Evolutionary conservation across 371 early-diverging fungal genomes (phyloP).

Genomic region (Mortierella sp.): DNA sequence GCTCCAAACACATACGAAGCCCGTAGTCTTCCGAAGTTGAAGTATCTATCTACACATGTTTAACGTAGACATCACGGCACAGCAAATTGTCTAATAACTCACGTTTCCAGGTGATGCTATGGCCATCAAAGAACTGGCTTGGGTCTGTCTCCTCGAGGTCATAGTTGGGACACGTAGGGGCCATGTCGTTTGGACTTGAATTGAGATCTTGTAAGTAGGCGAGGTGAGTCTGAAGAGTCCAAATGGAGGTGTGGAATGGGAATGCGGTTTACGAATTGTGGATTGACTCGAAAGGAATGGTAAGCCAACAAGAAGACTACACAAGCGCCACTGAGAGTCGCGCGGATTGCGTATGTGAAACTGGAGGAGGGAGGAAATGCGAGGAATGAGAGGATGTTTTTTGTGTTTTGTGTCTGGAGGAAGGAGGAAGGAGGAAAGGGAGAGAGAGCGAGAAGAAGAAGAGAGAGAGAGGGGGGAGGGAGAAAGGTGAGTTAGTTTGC

Average conservation of each 20-base stretch:
- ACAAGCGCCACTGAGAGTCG: too few species aligned
- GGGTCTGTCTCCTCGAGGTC: slow-evolving; percentile 39
- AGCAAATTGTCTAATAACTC: not conserved
- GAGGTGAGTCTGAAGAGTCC: too few species aligned
- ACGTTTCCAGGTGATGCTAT: slow-evolving; percentile 53
- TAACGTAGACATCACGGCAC: too few species aligned
- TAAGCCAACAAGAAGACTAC: too few species aligned
- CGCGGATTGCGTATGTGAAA: too few species aligned
- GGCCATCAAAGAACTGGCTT: slow-evolving; percentile 32
- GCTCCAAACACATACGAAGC: not conserved
- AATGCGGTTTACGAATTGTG: too few species aligned
- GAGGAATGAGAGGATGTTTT: not conserved
- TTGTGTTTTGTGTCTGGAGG: slow-evolving; percentile 1
- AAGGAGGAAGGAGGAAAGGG: slow-evolving; percentile 6
- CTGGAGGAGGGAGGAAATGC: slow-evolving; percentile 2
- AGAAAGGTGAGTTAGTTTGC: not conserved
- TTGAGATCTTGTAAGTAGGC: too few species aligned
- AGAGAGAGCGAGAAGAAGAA: not conserved
- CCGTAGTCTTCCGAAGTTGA: too few species aligned
- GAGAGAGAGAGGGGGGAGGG: not conserved
- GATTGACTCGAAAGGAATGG: too few species aligned
- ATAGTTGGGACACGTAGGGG: slow-evolving; percentile 26
- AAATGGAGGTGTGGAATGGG: too few species aligned
- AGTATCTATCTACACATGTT: too few species aligned
- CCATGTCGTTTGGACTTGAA: not conserved